These are phyloP conservation scores for Hibiscus trionum DNA, from an alignment of 345 rosid species.

Conservation along the genomic window DNA sequence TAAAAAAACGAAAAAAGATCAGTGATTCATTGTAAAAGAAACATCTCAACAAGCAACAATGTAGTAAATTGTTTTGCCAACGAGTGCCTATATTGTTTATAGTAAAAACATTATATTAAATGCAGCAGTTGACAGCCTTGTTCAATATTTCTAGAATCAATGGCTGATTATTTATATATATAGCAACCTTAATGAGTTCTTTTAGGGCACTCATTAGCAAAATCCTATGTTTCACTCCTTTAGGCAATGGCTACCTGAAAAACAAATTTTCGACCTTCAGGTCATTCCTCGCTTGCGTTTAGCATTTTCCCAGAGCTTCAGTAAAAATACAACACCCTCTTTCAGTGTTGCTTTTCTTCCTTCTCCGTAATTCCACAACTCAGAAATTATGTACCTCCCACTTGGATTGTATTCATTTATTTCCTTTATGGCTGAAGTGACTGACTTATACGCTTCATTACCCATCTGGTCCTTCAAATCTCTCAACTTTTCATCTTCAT, in stretches of 20 bases:
- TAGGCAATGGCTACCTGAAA: neutral
- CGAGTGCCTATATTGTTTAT: neutral
- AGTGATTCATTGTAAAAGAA: neutral
- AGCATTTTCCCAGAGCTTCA: slow-evolving; percentile 40
- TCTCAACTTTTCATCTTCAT: slow-evolving; percentile 58
- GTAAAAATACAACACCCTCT: slow-evolving; percentile 52
- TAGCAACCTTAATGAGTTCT: neutral
- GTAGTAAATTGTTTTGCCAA: neutral
- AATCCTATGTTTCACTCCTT: neutral
- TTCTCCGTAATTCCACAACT: slow-evolving; percentile 71
- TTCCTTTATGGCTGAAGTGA: slow-evolving; percentile 54
- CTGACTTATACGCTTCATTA: slow-evolving; percentile 48
- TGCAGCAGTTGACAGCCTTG: neutral
- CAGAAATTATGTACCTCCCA: slow-evolving; percentile 71
- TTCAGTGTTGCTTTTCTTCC: slow-evolving; percentile 54
- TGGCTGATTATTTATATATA: neutral
- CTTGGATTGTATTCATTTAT: slow-evolving; percentile 89
- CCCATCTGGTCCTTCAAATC: slow-evolving; percentile 52
- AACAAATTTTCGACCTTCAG: slow-evolving; percentile 20
- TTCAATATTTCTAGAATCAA: neutral
- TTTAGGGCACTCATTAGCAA: neutral
- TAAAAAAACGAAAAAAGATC: neutral
- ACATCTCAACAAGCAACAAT: neutral
- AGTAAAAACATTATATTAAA: neutral
- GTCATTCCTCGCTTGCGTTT: slow-evolving; percentile 31